Conservation (phyloP, 371 early-diverging fungal species). For the Vairimorpha necatrix region DNA sequence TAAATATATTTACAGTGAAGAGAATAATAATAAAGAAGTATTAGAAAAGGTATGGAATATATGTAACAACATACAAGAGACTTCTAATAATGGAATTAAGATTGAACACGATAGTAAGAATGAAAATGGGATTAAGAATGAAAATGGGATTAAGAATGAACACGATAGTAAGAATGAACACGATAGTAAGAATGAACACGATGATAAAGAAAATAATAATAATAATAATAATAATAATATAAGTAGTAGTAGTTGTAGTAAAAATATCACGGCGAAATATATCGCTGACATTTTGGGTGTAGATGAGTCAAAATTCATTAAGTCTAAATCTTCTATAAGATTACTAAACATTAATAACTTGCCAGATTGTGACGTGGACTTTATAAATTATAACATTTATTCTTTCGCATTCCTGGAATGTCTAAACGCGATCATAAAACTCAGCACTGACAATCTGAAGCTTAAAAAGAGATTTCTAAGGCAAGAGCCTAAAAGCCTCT, state of each 20-base stretch:
- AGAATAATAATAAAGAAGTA: constrained; percentile 31
- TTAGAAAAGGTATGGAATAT: constrained; percentile 52
- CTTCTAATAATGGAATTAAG: not conserved
- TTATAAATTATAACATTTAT: constrained; percentile 35
- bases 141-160: not conserved
- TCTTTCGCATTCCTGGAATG: constrained; percentile 51
- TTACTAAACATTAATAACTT: constrained; percentile 51
- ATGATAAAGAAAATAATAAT: not conserved
- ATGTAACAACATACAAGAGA: constrained; percentile 38
- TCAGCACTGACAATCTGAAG: constrained; percentile 41
- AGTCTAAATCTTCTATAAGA: not conserved
- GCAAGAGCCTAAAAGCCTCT: constrained; percentile 24
- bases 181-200: not conserved
- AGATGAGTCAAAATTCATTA: constrained; percentile 15
- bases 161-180: not conserved
- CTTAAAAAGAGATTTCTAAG: constrained; percentile 3
- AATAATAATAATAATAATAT: not conserved
- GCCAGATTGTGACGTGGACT: constrained; percentile 46
- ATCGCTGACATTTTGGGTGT: not conserved
- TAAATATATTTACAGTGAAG: constrained; percentile 40
- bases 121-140: not conserved
- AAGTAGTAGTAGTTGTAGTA: not conserved
- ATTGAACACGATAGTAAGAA: not conserved
- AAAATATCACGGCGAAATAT: not conserved
- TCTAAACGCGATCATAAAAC: constrained; percentile 51